Evolutionary conservation across 331 rosid genomes (phyloP), one percentile per base, ranked within the genome.

Genomic region (Pyrus hybrid): DNA sequence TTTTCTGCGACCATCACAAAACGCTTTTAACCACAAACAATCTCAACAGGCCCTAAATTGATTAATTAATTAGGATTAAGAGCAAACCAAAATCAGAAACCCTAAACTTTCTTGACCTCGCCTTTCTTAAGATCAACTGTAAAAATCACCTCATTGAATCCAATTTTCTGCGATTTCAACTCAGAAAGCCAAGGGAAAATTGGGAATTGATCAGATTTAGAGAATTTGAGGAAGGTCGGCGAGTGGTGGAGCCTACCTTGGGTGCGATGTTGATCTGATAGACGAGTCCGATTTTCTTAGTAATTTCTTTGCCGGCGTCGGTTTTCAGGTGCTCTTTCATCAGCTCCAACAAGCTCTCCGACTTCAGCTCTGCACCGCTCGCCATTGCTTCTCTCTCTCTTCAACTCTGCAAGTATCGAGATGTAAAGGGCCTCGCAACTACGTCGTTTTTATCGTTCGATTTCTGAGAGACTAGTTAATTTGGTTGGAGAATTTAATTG

Each of bases 121-220:
- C 96, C 97, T 73, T 89, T 89, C 97, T 95, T 95, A 78, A 92
- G 93, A 91, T 95, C 97, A 86, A 95, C 85, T 2, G 86, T 84
- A 63, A 89, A 95, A 29, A 77, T 28, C 8, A 87, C 91, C 91
- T 92, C 98, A 14, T 95, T 73, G 76, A 86, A 26, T 75, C 99
- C 99, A 71, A 95, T 47, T 89, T 95, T 95, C 99, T 95, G 77
- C 61, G 60, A 77, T 65, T 49, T 35, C 33, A 43, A 35, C 13
- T 63, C 45, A 28, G 30, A 22, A 70, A 35, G 14, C 61, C 43
- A 30, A 63, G 22, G n/a, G 4, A 17, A 17, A 63, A 29, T 35
- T 25, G 7, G 35, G 18, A 9, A 26, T 6, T 26, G 7, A 23
- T 14, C 3, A 62, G 32, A 25, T 62, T 14, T 14, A 26, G 35